Conservation (phyloP, 345 rosid species). For the Eutrema japonicum region DNA sequence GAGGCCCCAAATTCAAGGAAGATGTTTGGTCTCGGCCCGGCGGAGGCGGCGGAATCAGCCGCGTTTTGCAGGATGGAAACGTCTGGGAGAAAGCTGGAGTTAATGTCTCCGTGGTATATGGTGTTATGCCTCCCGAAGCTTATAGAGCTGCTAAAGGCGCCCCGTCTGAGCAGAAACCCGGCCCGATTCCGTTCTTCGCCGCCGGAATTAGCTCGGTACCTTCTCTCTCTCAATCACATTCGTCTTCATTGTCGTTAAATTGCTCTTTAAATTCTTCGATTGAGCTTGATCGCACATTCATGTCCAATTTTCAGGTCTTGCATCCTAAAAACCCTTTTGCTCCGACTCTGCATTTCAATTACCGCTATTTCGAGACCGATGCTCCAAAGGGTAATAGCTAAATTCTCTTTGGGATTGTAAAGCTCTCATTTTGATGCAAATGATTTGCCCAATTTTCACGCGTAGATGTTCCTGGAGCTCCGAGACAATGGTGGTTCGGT, state of each 20-base stretch:
- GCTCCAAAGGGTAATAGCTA: slow-evolving; percentile 68
- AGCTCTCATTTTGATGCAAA: not conserved
- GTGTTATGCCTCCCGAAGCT: slow-evolving; percentile 97
- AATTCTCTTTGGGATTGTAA: not conserved
- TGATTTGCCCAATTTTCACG: not conserved
- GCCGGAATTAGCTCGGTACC: slow-evolving; percentile 94
- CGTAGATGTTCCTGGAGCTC: slow-evolving; percentile 89
- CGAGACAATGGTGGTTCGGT: slow-evolving; percentile 98
- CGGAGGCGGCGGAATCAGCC: slow-evolving; percentile 97
- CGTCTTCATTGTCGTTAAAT: not conserved
- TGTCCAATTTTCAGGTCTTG: slow-evolving; percentile 30
- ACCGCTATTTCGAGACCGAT: slow-evolving; percentile 39
- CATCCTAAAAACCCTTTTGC: slow-evolving; percentile 78
- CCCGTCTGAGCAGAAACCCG: slow-evolving; percentile 68
- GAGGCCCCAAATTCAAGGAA: slow-evolving; percentile 76
- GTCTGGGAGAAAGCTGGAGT: slow-evolving; percentile 97
- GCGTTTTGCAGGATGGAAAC: slow-evolving; percentile 87
- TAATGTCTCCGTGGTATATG: slow-evolving; percentile 93
- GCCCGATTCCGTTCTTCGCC: slow-evolving; percentile 88
- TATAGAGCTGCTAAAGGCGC: slow-evolving; percentile 86
- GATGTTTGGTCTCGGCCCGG: slow-evolving; percentile 97
- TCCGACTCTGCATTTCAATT: slow-evolving; percentile 58
- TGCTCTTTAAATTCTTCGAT: not conserved
- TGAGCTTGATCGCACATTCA: slow-evolving; percentile 1
- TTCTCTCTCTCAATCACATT: not conserved